Percentiles rank a stretch among this genome's conserved stretches.
phyloP scores from a whole-genome alignment of 441 rosid species.

The Bruguiera hainesii region DNA sequence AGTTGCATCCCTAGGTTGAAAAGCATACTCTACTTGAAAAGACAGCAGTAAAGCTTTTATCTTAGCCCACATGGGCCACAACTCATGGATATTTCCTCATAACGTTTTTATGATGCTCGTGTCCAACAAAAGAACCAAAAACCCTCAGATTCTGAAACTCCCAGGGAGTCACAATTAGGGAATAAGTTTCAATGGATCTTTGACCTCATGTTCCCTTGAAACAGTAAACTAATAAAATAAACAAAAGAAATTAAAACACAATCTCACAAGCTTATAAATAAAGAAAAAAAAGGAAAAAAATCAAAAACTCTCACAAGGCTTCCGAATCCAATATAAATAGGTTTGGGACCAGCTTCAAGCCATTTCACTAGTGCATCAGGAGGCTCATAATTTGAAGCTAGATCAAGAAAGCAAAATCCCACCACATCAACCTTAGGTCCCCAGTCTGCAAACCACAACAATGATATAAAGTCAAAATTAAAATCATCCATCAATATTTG shows the following conservation, averaged over 20 bases:
- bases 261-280: background rate
- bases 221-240: background rate
- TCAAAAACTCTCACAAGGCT: slow-evolving; percentile 75
- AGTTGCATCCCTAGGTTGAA: no score
- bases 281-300: background rate
- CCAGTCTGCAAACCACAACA: slow-evolving; percentile 68
- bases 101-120: background rate
- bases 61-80: background rate
- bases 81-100: background rate
- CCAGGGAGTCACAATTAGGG: background rate
- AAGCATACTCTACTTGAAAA: no score
- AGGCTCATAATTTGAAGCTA: slow-evolving; percentile 95
- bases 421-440: slow-evolving; percentile 95
- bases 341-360: slow-evolving; percentile 88
- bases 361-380: slow-evolving; percentile 78
- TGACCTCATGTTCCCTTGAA: no score
- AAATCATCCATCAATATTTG: slow-evolving; percentile 16
- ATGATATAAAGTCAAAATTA: slow-evolving; percentile 17
- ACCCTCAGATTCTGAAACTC: background rate
- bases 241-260: background rate
- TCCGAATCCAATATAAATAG: slow-evolving; percentile 95
- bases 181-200: background rate
- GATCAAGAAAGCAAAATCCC: slow-evolving; percentile 99
- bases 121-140: background rate
- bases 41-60: background rate